Percentiles rank a stretch among this genome's conserved stretches.
phyloP scores from a whole-genome alignment of 352 stramenopile genomes.

The Paralagenidium karlingii region DNA sequence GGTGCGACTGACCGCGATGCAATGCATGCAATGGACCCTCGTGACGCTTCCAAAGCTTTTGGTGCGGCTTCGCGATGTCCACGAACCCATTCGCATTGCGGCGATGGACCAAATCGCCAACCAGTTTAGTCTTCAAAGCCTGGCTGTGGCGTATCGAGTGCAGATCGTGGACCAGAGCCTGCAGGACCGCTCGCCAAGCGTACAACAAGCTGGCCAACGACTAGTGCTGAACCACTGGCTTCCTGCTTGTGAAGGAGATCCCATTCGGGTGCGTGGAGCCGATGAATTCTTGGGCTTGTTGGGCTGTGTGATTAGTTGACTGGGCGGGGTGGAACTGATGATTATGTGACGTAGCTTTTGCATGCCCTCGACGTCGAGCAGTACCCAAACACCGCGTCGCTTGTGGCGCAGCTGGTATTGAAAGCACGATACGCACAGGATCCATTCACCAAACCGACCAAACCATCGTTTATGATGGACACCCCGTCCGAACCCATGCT shows the following conservation, averaged over 20 bases:
- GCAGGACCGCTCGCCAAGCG: slow-evolving; percentile 39
- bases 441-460: slow-evolving; percentile 3
- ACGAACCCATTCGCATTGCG: slow-evolving; percentile 44
- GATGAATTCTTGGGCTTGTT: too few relatives aligned
- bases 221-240: slow-evolving; percentile 69
- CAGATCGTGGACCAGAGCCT: slow-evolving; percentile 66
- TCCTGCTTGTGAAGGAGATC: slow-evolving; percentile 29
- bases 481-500: slow-evolving; percentile 1
- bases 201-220: slow-evolving; percentile 40
- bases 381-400: slow-evolving; percentile 28
- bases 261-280: slow-evolving; percentile 7
- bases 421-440: slow-evolving; percentile 12
- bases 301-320: too few relatives aligned
- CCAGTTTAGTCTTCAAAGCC: slow-evolving; percentile 22
- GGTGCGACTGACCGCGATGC: slow-evolving; percentile 45
- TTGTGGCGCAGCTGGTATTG: slow-evolving; percentile 33
- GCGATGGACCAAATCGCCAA: slow-evolving; percentile 42
- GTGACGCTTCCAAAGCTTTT: slow-evolving; percentile 35
- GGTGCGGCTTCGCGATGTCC: slow-evolving; percentile 64
- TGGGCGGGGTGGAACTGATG: too few relatives aligned
- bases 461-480: slow-evolving; percentile 2
- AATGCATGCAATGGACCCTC: slow-evolving; percentile 31
- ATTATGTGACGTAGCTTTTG: slow-evolving; percentile 30
- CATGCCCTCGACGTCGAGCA: slow-evolving; percentile 55
- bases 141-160: slow-evolving; percentile 48